Base-by-base conservation (phyloP, 2,329 filamentous ascomycete species). In the Neurospora crassa region DNA sequence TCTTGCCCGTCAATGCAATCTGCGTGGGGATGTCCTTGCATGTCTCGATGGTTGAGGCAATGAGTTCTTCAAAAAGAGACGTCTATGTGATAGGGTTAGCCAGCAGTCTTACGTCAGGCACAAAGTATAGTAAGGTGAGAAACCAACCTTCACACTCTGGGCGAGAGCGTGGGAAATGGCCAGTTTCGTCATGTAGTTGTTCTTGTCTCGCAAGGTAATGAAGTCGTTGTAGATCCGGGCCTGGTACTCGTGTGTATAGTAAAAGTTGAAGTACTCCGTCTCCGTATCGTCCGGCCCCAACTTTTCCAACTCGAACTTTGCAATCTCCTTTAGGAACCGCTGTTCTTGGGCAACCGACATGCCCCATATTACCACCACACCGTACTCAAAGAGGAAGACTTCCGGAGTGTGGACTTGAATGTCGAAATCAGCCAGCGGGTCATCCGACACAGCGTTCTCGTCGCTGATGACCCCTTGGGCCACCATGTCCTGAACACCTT, bases 151-250 rank as follows among this genome's bases (percentile, higher is more conserved):
- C 78, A 98, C 96, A 74, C 93, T 97, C 81, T 99, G 96, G 0
- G 95, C 92, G 68, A 99, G 84, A 2, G 96, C 96, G 83, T 99
- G 96, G 18, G 93, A 97, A 79, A 98, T 98, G 71, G 95, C 94
- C 45, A 98, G 85, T 83, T 98, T 98, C 76, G 92, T 96, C 96
- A 98, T 98, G 83, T 98, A 97, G 81, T 97, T 97, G 78, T 90
- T 90, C 82, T 97, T 97, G 77, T 98, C 95, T 68, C 94, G 88
- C 73, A 99, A 82, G 2, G 93, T 96, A 81, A 99, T 99, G 78
- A 99, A 99, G 82, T 99, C 96, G 81, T 99, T 99, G 87, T 99
- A 99, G 80, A 99, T 99, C 69, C 96, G 91, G 29, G 96, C 93
- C 82, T 99, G 96, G 80, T 99, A 99, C 79, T 98, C 95, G 77